Base-by-base conservation (phyloP, 2,329 filamentous ascomycete genomes). In the Alternaria burnsii region DNA sequence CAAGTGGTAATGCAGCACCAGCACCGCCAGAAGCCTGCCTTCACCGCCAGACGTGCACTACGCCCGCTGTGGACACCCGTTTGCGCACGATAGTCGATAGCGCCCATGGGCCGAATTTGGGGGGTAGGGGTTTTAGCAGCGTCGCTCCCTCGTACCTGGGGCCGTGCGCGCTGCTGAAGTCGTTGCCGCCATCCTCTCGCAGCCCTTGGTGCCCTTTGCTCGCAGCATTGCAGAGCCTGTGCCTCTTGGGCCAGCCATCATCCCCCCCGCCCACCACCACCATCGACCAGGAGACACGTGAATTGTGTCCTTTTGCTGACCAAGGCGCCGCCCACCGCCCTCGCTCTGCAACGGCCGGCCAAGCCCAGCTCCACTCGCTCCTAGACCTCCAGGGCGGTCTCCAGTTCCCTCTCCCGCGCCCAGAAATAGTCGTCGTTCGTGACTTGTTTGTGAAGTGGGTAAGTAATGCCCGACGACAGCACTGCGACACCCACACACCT, bases 401-500 rank as follows among this genome's bases (percentile, higher is more conserved):
- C 44, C 43, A 41, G 28, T 36, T 43, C 14, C 42, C 38, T 42
- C 32, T 24, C 9, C 12, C 46, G 46, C 46, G 46, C 46, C 46
- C 46, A 34, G 30, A 24, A 38, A 36, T 24, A 36, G 18, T 14
- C 46, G 24, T 50, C 46, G 46, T 34, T 48, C 20, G 46, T 36
- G 30, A 24, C 46, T 12, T 50, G 46, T 38, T 22, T 55, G 57
- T 56, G 41, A 44, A 52, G 53, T 68, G 64, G 69, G 73, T 76
- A 69, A 72, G 75, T 77, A 55, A 66, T 62, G 63, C 64, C 61
- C 54, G 57, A 54, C 42, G 59, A 58, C 62, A 66, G 62, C 65
- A 50, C 51, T 60, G 51, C 61, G 59, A 48, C 66, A 64, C 66
- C 68, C 66, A 67, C 65, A 65, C 71, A 72, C 71, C 74, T 73